These are phyloP conservation scores for Phytophthora capsici DNA, from an alignment of 352 stramenopile genomes.

Conservation along the genomic window DNA sequence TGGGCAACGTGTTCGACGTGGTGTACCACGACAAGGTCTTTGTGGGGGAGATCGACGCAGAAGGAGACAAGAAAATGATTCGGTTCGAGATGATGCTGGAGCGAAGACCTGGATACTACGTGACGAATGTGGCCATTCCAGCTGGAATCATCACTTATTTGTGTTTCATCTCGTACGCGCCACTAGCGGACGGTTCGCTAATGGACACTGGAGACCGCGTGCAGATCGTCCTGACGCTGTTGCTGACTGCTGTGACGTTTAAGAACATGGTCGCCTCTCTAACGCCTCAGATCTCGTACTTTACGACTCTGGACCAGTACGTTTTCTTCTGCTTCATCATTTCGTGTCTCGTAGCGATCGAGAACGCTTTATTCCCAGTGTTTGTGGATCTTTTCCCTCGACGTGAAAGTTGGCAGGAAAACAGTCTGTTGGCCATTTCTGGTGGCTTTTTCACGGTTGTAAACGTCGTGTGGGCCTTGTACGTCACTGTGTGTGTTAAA, in stretches of 20 bases:
- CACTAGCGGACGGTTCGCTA: slow-evolving; percentile 34
- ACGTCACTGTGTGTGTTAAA: slow-evolving; percentile 38
- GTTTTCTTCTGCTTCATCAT: slow-evolving; percentile 75
- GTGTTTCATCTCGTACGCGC: slow-evolving; percentile 58
- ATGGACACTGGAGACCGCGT: slow-evolving; percentile 62
- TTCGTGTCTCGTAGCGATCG: slow-evolving; percentile 54
- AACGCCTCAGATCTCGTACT: slow-evolving; percentile 71
- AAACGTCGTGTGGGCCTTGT: slow-evolving; percentile 44
- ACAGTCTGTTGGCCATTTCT: slow-evolving; percentile 41
- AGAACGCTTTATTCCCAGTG: slow-evolving; percentile 59
- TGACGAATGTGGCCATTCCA: slow-evolving; percentile 61
- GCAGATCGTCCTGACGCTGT: slow-evolving; percentile 61
- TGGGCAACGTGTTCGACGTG: slow-evolving; percentile 63
- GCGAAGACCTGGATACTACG: slow-evolving; percentile 57
- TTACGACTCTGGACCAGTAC: slow-evolving; percentile 66
- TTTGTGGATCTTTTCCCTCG: slow-evolving; percentile 33
- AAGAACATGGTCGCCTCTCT: slow-evolving; percentile 59
- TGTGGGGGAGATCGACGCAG: slow-evolving; percentile 46
- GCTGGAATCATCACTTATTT: slow-evolving; percentile 60
- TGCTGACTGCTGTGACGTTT: slow-evolving; percentile 72
- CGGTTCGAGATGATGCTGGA: slow-evolving; percentile 68
- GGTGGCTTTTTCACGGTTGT: slow-evolving; percentile 48
- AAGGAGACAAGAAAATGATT: slow-evolving; percentile 47
- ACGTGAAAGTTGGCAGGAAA: slow-evolving; percentile 35
- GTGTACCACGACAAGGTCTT: slow-evolving; percentile 61